These are phyloP conservation scores for Botryosphaeria dothidea DNA, from an alignment of 2,329 filamentous ascomycete genomes.

Conservation along the genomic window DNA sequence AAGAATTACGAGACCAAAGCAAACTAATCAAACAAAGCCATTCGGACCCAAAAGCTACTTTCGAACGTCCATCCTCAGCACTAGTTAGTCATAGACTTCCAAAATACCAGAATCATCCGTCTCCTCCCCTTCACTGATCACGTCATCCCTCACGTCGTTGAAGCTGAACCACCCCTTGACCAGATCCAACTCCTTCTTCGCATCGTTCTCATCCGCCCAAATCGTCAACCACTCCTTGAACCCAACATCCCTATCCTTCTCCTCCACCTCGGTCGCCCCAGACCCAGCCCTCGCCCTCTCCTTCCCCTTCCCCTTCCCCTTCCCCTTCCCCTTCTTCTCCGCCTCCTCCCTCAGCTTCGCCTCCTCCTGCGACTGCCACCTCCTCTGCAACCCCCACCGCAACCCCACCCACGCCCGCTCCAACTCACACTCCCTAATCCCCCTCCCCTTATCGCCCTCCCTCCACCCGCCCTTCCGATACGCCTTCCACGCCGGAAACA, in stretches of 20 bases:
- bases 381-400: neutral
- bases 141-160: neutral
- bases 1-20: too few species aligned
- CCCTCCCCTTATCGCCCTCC: neutral
- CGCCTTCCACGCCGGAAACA: neutral
- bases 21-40: too few species aligned
- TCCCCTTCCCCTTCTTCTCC: neutral
- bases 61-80: too few species aligned
- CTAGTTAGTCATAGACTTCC: too few species aligned
- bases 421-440: neutral
- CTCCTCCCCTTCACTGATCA: neutral
- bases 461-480: constrained; percentile 13
- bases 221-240: neutral
- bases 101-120: too few species aligned
- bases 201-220: neutral
- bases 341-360: neutral
- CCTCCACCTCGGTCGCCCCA: neutral
- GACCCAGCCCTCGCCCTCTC: neutral
- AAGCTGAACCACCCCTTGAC: neutral
- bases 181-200: neutral
- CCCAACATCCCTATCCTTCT: neutral
- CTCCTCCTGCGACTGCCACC: neutral
- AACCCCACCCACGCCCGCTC: neutral
- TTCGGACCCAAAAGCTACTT: too few species aligned
- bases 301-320: neutral